Evolutionary conservation across 345 rosid species (phyloP).

Genomic region (Punica granatum): DNA sequence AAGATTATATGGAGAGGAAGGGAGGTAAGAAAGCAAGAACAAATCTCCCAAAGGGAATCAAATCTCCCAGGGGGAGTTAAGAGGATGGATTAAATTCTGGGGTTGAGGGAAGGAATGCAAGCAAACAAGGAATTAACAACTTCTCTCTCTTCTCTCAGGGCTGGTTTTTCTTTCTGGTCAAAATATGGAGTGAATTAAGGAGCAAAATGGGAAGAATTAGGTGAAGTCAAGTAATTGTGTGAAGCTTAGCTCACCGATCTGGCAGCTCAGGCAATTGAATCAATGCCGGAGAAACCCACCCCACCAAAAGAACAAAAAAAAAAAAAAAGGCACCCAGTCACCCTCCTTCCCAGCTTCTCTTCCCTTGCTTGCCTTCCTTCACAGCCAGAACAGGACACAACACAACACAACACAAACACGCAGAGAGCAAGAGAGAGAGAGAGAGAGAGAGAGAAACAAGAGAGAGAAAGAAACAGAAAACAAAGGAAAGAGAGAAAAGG

Average conservation of each 20-base stretch:
- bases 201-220: neutral
- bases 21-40: neutral
- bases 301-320: neutral
- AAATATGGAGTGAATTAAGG: slow-evolving; percentile 2
- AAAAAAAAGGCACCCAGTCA: too few relatives aligned
- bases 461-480: neutral
- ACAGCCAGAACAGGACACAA: neutral
- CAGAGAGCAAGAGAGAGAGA: neutral
- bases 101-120: neutral
- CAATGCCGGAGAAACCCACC: slow-evolving; percentile 9
- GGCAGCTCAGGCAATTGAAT: slow-evolving; percentile 6
- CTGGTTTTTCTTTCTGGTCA: neutral
- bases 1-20: too few relatives aligned
- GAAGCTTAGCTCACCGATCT: slow-evolving; percentile 13
- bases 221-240: slow-evolving; percentile 7
- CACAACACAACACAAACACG: neutral
- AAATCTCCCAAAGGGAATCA: slow-evolving; percentile 8
- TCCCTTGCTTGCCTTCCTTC: too few relatives aligned
- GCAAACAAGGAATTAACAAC: too few relatives aligned
- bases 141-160: too few relatives aligned
- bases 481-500: too few relatives aligned
- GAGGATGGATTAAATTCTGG: neutral
- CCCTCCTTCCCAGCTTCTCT: too few relatives aligned
- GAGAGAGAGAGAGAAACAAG: neutral
- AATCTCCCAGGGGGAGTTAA: neutral